Evolutionary conservation across 371 early-diverging fungal species (phyloP).

Genomic region (Rhizomucor miehei): DNA sequence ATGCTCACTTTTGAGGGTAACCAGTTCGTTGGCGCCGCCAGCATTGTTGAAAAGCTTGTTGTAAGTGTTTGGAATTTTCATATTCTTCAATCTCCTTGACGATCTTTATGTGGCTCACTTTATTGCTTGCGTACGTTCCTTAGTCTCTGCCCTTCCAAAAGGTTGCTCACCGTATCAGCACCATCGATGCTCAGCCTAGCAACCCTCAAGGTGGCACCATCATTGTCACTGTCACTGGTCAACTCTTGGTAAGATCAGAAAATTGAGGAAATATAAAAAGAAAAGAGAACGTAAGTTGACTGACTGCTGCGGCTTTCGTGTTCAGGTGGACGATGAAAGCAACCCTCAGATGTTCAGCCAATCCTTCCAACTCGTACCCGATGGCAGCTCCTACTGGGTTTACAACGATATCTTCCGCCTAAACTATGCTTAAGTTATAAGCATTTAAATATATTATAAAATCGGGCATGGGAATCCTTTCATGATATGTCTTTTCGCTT

Average conservation of each 20-base stretch:
- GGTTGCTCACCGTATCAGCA: conserved; percentile 66
- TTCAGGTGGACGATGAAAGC: conserved; percentile 73
- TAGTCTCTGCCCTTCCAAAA: conserved; percentile 68
- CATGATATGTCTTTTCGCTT: no score
- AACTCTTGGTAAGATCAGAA: conserved; percentile 75
- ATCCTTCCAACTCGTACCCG: conserved; percentile 77
- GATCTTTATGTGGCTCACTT: no score
- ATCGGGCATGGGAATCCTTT: no score
- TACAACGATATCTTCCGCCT: conserved; percentile 85
- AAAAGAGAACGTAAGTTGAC: neutral
- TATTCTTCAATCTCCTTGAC: no score
- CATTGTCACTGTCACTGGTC: conserved; percentile 84
- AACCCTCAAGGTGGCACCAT: conserved; percentile 50
- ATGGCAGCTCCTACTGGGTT: conserved; percentile 60
- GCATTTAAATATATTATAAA: neutral
- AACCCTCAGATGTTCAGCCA: conserved; percentile 82
- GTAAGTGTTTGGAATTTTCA: conserved; percentile 57
- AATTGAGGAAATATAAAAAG: conserved; percentile 9
- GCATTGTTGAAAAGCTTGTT: conserved; percentile 75
- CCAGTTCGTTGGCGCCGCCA: conserved; percentile 51
- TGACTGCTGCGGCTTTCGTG: neutral
- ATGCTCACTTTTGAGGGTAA: conserved; percentile 87
- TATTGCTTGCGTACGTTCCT: no score
- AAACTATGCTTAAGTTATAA: conserved; percentile 37
- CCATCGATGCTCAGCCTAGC: conserved; percentile 81